Conservation (phyloP, 2,329 filamentous ascomycete species). For the Cephalotrichum gorgonifer region DNA sequence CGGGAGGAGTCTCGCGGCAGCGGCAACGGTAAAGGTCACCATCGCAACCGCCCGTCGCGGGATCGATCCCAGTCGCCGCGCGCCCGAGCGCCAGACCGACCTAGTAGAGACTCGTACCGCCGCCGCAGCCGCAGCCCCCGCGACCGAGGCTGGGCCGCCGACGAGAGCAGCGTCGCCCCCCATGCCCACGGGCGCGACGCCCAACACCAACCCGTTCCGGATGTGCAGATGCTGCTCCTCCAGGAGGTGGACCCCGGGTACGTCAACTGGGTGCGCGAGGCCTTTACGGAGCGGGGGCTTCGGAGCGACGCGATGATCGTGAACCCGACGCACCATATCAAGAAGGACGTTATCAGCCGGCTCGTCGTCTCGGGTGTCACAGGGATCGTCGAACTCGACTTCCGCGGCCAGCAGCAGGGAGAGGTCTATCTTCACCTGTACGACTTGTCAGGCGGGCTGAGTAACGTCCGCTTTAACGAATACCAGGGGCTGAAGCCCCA, state of each 20-base stretch:
- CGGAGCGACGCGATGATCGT: slow-evolving; percentile 74
- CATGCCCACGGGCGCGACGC: not conserved
- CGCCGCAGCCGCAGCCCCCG: slow-evolving; percentile 62
- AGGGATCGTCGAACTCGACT: slow-evolving; percentile 4
- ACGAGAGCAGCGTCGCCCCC: slow-evolving; percentile 41
- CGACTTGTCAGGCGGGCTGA: slow-evolving; percentile 2
- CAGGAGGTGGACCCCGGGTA: slow-evolving; percentile 72
- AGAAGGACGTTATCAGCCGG: slow-evolving; percentile 3
- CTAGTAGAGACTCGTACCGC: slow-evolving; percentile 44
- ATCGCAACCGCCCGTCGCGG: slow-evolving; percentile 32
- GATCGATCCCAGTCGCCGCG: slow-evolving; percentile 61
- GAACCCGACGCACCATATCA: slow-evolving; percentile 61
- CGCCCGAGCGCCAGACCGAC: slow-evolving; percentile 20
- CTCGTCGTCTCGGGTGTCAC: slow-evolving; percentile 1
- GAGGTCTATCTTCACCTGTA: slow-evolving; percentile 5
- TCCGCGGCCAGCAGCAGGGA: not conserved
- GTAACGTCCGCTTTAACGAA: slow-evolving; percentile 4
- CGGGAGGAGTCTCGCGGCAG: slow-evolving; percentile 45
- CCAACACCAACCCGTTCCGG: slow-evolving; percentile 63
- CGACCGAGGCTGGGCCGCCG: slow-evolving; percentile 63
- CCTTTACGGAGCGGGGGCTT: slow-evolving; percentile 62
- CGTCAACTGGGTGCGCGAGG: slow-evolving; percentile 68
- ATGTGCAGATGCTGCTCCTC: slow-evolving; percentile 78
- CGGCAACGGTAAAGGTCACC: slow-evolving; percentile 32
- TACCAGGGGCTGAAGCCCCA: slow-evolving; percentile 2